Base-by-base conservation (phyloP, 2,329 filamentous ascomycete genomes). In the Myrmaecium sp. region DNA sequence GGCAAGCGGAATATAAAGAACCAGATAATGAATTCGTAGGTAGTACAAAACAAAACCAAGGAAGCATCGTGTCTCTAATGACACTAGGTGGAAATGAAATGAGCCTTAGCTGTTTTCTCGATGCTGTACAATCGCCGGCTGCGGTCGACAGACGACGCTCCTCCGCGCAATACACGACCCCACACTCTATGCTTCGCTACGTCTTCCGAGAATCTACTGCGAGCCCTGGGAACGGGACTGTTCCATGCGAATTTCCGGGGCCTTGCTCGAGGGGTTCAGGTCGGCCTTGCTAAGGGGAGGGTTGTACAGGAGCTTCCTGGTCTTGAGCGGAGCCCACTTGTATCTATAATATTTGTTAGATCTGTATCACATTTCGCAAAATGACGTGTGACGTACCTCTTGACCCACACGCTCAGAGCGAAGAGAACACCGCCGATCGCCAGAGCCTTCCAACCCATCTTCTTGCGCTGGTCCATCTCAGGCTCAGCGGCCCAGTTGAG, bases 391-490 rank as follows among this genome's bases (percentile, higher is more conserved):
- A 35, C 55, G 42, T 42, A 63, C 64, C 84, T 75, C 79, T 98
- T 98, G 40, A 95, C 77, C 83, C 84, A 98, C 45, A 98, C 72
- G 55, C 79, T 91, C 47, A 95, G 48, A 30, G 81, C 82, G 51
- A 82, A 78, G 36, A 98, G 65, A 35, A 75, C 70, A 34, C 76
- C 67, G 29, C 74, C 72, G 40, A 93, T 70, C 40, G 78, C 73
- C 43, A 98, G 57, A 29, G 92, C 80, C 74, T 98, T 95, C 70
- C 92, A 74, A 47, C 89, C 89, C 89, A 95, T 98, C 66, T 83
- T 89, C 79, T 98, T 98, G 53, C 89, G 79, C 54, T 94, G 76
- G 51, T 98, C 89, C 83, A 94, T 93, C 68, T 98, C 89, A 25
- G 89, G 89, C 66, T 98, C 89, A 31, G 89, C 84, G 29, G 89